Evolutionary conservation across 1,284 basidiomycete genomes (phyloP).

Genomic region (Ceratobasidium sp.): DNA sequence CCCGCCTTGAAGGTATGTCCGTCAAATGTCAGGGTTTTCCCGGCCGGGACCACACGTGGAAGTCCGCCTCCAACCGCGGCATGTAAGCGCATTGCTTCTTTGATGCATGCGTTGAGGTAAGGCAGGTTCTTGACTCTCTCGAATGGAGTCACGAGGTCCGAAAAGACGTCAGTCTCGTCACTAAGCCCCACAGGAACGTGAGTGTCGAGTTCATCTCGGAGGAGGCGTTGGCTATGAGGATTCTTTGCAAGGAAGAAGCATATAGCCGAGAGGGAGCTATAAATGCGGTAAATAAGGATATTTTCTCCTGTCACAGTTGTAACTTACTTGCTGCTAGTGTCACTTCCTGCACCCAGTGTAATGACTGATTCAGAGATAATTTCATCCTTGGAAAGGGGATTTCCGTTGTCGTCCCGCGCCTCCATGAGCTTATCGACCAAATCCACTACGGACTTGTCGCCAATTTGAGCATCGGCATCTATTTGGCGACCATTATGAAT

Average conservation of each 20-base stretch:
- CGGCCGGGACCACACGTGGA: conserved; percentile 76
- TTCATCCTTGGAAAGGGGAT: conserved; percentile 77
- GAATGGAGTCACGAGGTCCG: too few relatives aligned
- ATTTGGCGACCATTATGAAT: neutral
- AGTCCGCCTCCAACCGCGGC: conserved; percentile 82
- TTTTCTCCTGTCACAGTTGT: too few relatives aligned
- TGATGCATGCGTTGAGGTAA: conserved; percentile 84
- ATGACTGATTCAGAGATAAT: conserved; percentile 86
- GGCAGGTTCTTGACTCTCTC: too few relatives aligned
- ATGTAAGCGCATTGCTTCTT: conserved; percentile 80
- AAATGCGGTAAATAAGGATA: too few relatives aligned
- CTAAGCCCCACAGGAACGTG: too few relatives aligned
- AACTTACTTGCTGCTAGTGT: conserved; percentile 83
- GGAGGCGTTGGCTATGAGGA: too few relatives aligned
- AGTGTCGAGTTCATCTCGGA: too few relatives aligned
- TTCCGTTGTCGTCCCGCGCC: conserved; percentile 77
- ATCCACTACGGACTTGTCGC: conserved; percentile 54
- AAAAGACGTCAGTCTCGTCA: too few relatives aligned
- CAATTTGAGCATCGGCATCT: too few relatives aligned
- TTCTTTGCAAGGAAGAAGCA: too few relatives aligned
- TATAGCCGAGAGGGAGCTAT: too few relatives aligned
- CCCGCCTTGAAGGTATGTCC: conserved; percentile 71
- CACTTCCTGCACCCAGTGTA: conserved; percentile 81
- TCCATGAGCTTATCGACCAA: conserved; percentile 78
- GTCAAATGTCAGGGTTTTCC: conserved; percentile 64